Percentiles rank a stretch among this genome's conserved stretches.
Evolutionary conservation across 352 stramenopile species (phyloP).

Genomic region (Peronospora farinosa): DNA sequence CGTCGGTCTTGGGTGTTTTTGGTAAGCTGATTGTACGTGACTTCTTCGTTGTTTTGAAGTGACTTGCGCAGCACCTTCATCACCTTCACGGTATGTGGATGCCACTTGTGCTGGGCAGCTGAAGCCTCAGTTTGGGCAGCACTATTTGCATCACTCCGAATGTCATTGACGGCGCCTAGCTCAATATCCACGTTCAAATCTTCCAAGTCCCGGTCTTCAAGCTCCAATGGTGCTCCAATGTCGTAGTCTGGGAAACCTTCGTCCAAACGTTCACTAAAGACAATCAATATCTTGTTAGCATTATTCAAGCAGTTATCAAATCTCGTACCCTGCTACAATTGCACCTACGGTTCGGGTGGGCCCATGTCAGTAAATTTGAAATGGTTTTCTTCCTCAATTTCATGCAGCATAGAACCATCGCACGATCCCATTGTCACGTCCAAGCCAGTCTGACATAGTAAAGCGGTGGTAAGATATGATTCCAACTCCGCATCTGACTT

Average conservation of each 20-base stretch:
- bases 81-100: constrained; percentile 96
- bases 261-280: constrained; percentile 31
- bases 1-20: constrained; percentile 76
- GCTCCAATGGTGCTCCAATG: constrained; percentile 46
- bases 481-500: not conserved
- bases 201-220: constrained; percentile 44
- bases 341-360: constrained; percentile 19
- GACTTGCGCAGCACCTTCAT: constrained; percentile 82
- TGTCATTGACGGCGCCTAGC: constrained; percentile 68
- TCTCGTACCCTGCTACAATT: not conserved
- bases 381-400: constrained; percentile 40
- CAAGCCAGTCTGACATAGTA: constrained; percentile 20
- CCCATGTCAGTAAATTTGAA: constrained; percentile 38
- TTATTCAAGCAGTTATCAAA: not conserved
- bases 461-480: constrained; percentile 4
- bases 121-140: constrained; percentile 32
- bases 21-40: constrained; percentile 84
- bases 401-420: constrained; percentile 29
- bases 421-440: constrained; percentile 28
- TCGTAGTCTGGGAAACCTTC: constrained; percentile 48
- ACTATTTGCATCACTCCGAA: constrained; percentile 57
- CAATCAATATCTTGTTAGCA: constrained; percentile 2
- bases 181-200: constrained; percentile 79
- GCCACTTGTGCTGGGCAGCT: constrained; percentile 91
- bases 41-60: constrained; percentile 64